phyloP scores from a whole-genome alignment of 208 protist species.

The Wallacemonas sp. region DNA sequence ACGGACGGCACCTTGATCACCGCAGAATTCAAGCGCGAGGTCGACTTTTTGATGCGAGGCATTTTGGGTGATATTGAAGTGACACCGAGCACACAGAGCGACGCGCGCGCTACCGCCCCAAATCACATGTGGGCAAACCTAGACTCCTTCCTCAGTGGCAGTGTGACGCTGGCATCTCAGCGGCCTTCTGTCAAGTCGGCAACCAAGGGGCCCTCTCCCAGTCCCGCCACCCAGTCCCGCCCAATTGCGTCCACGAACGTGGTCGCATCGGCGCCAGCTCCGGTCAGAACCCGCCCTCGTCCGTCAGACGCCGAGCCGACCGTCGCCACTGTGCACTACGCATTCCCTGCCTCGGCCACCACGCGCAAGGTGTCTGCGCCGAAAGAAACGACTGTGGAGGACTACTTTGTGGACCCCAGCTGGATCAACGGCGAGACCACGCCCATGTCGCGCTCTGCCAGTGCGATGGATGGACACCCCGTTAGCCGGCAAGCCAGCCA shows the following conservation, averaged over 20 bases:
- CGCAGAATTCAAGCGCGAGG: conserved; percentile 40
- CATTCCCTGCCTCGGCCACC: neutral
- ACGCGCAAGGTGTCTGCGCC: neutral
- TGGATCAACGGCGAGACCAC: conserved; percentile 12
- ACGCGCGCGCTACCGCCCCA: neutral
- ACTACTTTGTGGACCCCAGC: conserved; percentile 14
- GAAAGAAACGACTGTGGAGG: conserved; percentile 8
- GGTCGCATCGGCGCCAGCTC: neutral
- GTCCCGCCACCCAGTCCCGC: neutral
- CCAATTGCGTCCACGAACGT: neutral
- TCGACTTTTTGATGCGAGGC: conserved; percentile 37
- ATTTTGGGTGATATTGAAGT: conserved; percentile 18
- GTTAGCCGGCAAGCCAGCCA: neutral
- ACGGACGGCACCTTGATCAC: conserved; percentile 4
- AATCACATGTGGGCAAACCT: conserved; percentile 7
- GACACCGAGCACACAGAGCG: neutral
- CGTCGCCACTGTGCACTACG: conserved; percentile 12
- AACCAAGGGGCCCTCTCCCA: neutral
- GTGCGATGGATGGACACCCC: neutral
- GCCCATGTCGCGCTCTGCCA: conserved; percentile 2
- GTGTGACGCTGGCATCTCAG: neutral
- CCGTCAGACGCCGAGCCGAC: neutral
- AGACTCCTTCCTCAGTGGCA: conserved; percentile 13
- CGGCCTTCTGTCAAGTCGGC: neutral
- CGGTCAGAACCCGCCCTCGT: neutral